phyloP scores from a whole-genome alignment of 2,329 filamentous ascomycete genomes.

The Fusarium nodosum region DNA sequence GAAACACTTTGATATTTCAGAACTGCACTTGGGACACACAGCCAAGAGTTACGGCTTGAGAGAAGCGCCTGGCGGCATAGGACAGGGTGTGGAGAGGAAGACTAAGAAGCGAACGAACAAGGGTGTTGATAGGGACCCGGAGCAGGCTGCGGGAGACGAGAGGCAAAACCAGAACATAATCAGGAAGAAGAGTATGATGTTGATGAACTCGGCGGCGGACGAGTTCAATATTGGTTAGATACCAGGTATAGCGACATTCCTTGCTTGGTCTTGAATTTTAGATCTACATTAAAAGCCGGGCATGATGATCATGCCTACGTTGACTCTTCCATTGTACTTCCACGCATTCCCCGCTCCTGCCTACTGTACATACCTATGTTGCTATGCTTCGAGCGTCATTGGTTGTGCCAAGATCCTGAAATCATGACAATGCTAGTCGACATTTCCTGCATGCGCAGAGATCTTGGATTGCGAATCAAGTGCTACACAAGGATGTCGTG shows the following conservation, averaged over 20 bases:
- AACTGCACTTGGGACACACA: constrained; percentile 90
- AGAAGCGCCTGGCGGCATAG: constrained; percentile 88
- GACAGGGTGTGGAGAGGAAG: constrained; percentile 66
- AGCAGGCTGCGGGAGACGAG: constrained; percentile 53
- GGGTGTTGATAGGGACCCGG: constrained; percentile 54
- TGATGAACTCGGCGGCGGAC: constrained; percentile 72
- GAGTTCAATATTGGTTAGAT: constrained; percentile 77
- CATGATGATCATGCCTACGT: constrained; percentile 25
- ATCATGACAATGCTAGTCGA: constrained; percentile 24
- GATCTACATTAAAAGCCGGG: constrained; percentile 39
- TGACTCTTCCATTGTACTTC: constrained; percentile 13
- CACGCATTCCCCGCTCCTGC: not conserved
- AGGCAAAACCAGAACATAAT: constrained; percentile 58
- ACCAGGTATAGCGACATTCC: constrained; percentile 24
- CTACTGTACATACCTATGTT: not conserved
- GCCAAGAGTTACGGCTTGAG: constrained; percentile 94
- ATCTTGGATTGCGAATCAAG: constrained; percentile 18
- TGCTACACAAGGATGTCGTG: constrained; percentile 21
- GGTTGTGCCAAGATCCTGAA: constrained; percentile 2
- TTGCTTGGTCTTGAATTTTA: constrained; percentile 29
- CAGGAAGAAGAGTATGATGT: constrained; percentile 74
- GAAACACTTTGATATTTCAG: constrained; percentile 89
- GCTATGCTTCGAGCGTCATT: constrained; percentile 29
- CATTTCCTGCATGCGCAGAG: constrained; percentile 20
- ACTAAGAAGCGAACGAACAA: constrained; percentile 58